A percentile compares a stretch with the other conserved stretches of the same genome.
Conservation (phyloP, 179 eudicot species). For the Camellia oleifera region DNA sequence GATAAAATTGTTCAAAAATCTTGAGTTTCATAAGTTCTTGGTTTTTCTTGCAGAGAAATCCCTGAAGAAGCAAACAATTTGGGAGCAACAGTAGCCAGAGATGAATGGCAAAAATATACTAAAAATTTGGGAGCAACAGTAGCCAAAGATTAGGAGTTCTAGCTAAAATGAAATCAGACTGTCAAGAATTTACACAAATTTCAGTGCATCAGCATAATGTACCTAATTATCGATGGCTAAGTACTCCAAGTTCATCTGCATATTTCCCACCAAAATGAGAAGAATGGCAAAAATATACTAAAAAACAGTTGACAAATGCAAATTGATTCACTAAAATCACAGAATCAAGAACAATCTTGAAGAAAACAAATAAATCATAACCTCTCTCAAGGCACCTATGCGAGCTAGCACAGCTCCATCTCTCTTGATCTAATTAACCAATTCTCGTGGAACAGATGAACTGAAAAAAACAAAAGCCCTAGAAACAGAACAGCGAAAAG, state of each 20-base stretch:
- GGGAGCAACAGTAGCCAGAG: background rate
- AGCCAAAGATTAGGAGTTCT: background rate
- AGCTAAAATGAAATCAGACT: slow-evolving; percentile 5
- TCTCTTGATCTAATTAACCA: slow-evolving; percentile 65
- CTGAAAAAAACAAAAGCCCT: slow-evolving; percentile 95
- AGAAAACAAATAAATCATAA: slow-evolving; percentile 22
- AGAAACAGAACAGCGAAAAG: slow-evolving; percentile 7
- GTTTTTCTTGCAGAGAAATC: too few relatives aligned
- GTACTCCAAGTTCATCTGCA: slow-evolving; percentile 99
- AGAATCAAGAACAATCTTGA: slow-evolving; percentile 10
- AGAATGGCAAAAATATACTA: background rate
- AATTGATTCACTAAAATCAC: slow-evolving; percentile 7
- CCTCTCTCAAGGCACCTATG: slow-evolving; percentile 82
- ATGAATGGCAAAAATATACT: background rate
- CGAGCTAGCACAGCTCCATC: slow-evolving; percentile 70
- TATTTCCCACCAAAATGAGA: slow-evolving; percentile 22
- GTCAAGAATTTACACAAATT: background rate
- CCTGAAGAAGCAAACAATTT: background rate
- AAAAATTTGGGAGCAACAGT: too few relatives aligned
- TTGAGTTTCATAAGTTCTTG: background rate
- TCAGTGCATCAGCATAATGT: slow-evolving; percentile 7
- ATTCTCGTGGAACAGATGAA: slow-evolving; percentile 68
- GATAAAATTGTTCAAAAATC: background rate
- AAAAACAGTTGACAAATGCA: slow-evolving; percentile 12
- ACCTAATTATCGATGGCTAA: slow-evolving; percentile 97